Conservation (phyloP, 805 yeast genomes). For the Ogataea parapolymorpha region DNA sequence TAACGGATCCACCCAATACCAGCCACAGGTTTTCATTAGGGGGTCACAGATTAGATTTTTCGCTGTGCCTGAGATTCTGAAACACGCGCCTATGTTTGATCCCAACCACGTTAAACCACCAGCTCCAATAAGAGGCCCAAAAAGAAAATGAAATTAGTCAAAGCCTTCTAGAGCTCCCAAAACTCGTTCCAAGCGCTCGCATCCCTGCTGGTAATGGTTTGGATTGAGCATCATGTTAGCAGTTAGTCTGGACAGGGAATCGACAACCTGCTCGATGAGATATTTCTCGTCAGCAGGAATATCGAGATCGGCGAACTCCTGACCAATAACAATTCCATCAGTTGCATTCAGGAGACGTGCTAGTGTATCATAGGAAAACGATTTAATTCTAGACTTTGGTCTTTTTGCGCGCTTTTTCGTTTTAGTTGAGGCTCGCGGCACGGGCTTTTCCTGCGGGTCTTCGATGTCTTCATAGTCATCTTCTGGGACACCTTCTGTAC, state of each 20-base stretch:
- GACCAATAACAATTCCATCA: constrained; percentile 60
- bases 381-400: constrained; percentile 25
- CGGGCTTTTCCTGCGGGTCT: constrained; percentile 10
- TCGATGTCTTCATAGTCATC: constrained; percentile 22
- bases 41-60: constrained; percentile 88
- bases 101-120: constrained; percentile 53
- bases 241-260: constrained; percentile 78
- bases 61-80: constrained; percentile 82
- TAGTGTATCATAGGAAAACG: constrained; percentile 41
- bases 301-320: constrained; percentile 70
- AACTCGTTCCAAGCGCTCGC: constrained; percentile 75
- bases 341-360: constrained; percentile 53
- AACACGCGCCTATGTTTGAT: constrained; percentile 86
- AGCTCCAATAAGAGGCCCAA: constrained; percentile 61
- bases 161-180: constrained; percentile 85
- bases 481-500: constrained; percentile 6
- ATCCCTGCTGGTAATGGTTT: constrained; percentile 74
- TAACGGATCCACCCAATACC: constrained; percentile 70
- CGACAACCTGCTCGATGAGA: constrained; percentile 80
- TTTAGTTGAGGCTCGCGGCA: not conserved
- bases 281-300: constrained; percentile 74
- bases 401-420: constrained; percentile 15
- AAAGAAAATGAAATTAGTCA: constrained; percentile 20
- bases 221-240: constrained; percentile 90
- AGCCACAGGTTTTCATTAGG: constrained; percentile 84